Percentiles rank a stretch among this genome's conserved stretches.
phyloP scores from a whole-genome alignment of 306 rosid species.

The Heteromeles arbutifolia region DNA sequence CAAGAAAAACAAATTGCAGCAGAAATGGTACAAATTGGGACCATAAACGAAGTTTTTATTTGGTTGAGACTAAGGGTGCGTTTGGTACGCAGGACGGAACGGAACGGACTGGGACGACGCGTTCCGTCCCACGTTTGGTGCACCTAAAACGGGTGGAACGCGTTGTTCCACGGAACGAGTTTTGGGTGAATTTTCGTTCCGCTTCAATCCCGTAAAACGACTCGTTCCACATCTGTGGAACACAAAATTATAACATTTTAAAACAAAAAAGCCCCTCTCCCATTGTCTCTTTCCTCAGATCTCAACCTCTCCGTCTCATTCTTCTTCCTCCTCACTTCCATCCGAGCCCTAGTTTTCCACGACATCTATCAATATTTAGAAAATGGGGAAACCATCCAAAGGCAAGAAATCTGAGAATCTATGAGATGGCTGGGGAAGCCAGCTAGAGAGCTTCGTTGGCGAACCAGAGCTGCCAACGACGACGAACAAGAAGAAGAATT shows the following conservation, averaged over 20 bases:
- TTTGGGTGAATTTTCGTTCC: too few relatives aligned
- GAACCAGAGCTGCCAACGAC: conserved; percentile 27
- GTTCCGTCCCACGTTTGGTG: too few relatives aligned
- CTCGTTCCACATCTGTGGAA: too few relatives aligned
- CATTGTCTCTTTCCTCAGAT: conserved; percentile 2
- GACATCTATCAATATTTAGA: not conserved
- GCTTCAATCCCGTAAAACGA: too few relatives aligned
- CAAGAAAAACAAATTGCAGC: not conserved
- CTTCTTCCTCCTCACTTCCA: not conserved
- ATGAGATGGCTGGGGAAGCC: conserved; percentile 59
- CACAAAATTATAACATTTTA: too few relatives aligned
- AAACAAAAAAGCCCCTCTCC: not conserved
- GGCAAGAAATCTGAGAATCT: conserved; percentile 26
- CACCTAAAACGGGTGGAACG: too few relatives aligned
- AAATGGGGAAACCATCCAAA: conserved; percentile 59
- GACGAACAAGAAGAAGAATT: conserved; percentile 23
- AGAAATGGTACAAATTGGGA: not conserved
- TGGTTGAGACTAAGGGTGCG: not conserved
- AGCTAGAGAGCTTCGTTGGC: conserved; percentile 92
- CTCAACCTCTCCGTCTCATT: not conserved
- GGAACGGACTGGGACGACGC: too few relatives aligned
- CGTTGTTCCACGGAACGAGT: too few relatives aligned
- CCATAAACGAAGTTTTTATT: not conserved
- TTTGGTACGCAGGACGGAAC: too few relatives aligned
- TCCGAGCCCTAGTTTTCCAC: not conserved